phyloP scores from a whole-genome alignment of 768 basidiomycete species.

The Lentinula raphanica region DNA sequence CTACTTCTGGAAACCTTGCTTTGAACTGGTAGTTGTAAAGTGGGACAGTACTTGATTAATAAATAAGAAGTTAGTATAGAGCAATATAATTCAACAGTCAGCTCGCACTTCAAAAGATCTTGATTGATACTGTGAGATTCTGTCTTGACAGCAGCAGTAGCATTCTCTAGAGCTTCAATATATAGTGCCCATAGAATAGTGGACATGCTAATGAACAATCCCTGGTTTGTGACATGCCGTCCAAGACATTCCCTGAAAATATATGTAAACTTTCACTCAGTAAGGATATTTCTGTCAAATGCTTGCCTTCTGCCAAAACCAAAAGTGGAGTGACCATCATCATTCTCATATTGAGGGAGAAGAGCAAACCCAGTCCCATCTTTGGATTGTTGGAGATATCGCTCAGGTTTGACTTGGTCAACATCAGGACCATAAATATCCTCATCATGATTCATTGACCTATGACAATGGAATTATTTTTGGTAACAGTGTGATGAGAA shows the following conservation, averaged over 20 bases:
- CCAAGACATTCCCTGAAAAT: slow-evolving; percentile 6
- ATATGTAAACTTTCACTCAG: too few species aligned
- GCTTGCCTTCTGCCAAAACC: slow-evolving; percentile 4
- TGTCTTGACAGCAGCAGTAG: too few species aligned
- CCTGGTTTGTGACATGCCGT: neutral
- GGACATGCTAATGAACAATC: slow-evolving; percentile 2
- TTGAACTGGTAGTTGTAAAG: too few species aligned
- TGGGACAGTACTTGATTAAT: too few species aligned
- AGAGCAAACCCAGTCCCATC: neutral
- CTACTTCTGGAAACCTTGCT: too few species aligned
- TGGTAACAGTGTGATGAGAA: too few species aligned
- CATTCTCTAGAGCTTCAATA: neutral
- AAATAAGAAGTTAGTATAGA: too few species aligned
- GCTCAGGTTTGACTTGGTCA: neutral
- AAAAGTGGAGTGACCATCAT: neutral
- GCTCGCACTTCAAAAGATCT: too few species aligned
- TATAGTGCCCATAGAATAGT: slow-evolving; percentile 1
- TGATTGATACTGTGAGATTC: too few species aligned
- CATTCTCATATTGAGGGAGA: neutral
- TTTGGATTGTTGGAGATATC: neutral
- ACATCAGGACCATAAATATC: slow-evolving; percentile 1
- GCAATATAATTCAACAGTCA: too few species aligned
- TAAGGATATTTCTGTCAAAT: too few species aligned
- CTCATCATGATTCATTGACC: neutral
- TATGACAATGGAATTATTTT: too few species aligned